Percentiles rank a stretch among this genome's conserved stretches.
phyloP scores from a whole-genome alignment of 2,329 filamentous ascomycete genomes.

The Sporothrix dimorphospora region DNA sequence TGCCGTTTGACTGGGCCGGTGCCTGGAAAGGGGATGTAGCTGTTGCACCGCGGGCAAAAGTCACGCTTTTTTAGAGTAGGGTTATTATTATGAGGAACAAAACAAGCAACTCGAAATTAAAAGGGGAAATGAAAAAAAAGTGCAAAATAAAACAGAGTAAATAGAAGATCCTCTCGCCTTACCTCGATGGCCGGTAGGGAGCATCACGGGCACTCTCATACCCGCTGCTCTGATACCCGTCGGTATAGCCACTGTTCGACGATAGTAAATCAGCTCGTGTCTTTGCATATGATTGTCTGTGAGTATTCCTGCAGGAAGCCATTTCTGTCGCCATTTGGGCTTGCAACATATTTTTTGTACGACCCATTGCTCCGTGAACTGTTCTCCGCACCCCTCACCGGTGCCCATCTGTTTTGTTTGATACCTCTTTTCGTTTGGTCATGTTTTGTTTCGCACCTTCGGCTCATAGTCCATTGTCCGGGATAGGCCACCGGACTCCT shows the following conservation, averaged over 20 bases:
- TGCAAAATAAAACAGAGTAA: background rate
- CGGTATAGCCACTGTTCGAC: slow-evolving; percentile 42
- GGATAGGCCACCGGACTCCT: slow-evolving; percentile 21
- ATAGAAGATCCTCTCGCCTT: slow-evolving; percentile 32
- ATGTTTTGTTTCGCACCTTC: slow-evolving; percentile 32
- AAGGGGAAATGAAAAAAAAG: background rate
- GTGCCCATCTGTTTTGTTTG: background rate
- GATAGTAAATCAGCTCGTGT: slow-evolving; percentile 20
- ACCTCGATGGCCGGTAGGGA: slow-evolving; percentile 41
- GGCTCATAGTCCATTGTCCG: slow-evolving; percentile 29
- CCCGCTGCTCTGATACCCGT: slow-evolving; percentile 39
- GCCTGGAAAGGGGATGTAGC: slow-evolving; percentile 31
- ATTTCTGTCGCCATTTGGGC: background rate
- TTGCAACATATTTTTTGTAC: background rate
- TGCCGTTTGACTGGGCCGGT: slow-evolving; percentile 39
- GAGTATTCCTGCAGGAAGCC: no score
- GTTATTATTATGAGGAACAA: slow-evolving; percentile 15
- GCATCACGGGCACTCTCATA: slow-evolving; percentile 41
- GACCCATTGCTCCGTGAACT: background rate
- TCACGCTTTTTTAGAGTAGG: slow-evolving; percentile 46
- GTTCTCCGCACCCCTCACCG: background rate
- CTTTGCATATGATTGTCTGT: background rate
- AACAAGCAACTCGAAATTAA: background rate
- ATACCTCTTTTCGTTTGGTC: background rate
- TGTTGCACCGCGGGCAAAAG: slow-evolving; percentile 46